phyloP scores from a whole-genome alignment of 2,329 filamentous ascomycete genomes.

The Alternaria panax region DNA sequence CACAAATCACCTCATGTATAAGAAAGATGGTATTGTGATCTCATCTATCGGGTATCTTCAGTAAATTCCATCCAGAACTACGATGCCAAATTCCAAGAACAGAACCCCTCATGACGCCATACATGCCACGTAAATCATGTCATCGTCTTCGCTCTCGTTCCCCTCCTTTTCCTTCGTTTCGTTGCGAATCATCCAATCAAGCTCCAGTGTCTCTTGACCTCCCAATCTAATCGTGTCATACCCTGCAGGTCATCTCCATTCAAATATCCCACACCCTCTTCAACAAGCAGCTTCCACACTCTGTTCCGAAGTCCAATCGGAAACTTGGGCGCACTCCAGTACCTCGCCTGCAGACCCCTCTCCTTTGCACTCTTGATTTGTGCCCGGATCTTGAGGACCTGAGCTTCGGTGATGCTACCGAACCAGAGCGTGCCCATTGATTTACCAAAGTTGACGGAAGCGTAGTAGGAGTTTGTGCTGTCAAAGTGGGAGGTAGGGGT shows the following conservation, averaged over 20 bases:
- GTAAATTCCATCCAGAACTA: not conserved
- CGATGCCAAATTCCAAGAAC: not conserved
- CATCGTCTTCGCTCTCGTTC: not conserved
- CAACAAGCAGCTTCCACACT: constrained; percentile 62
- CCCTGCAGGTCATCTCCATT: constrained; percentile 65
- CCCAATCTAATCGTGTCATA: constrained; percentile 60
- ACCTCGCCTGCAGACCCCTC: constrained; percentile 62
- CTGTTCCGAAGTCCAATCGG: constrained; percentile 61
- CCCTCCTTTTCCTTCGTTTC: not conserved
- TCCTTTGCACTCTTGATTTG: constrained; percentile 62
- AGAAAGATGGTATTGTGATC: not conserved
- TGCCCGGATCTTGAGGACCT: constrained; percentile 57
- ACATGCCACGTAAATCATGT: constrained; percentile 1
- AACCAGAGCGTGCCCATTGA: constrained; percentile 62
- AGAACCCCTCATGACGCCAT: not conserved
- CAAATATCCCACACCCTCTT: constrained; percentile 63
- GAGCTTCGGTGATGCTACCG: constrained; percentile 56
- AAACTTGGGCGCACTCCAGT: constrained; percentile 65
- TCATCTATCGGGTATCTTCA: constrained; percentile 6
- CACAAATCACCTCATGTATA: not conserved
- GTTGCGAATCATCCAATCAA: constrained; percentile 23
- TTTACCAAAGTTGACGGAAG: constrained; percentile 64
- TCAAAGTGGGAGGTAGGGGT: constrained; percentile 48
- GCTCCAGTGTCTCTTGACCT: constrained; percentile 34
- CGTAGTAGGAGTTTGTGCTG: constrained; percentile 70